Base-by-base conservation (phyloP, 805 yeast genomes). In the Candida easanensis region DNA sequence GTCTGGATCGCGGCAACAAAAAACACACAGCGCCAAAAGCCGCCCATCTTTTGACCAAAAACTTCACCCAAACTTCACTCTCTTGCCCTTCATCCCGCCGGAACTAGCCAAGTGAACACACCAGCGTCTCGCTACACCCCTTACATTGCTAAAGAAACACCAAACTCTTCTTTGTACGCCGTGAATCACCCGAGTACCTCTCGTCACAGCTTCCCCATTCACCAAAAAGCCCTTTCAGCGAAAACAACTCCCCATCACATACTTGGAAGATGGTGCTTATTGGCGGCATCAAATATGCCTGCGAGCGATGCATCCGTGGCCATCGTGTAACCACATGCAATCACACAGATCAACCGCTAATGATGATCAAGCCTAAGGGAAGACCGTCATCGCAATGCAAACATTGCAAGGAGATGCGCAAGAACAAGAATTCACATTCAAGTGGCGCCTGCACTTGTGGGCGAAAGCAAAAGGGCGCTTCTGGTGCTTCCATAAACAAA, bases 351-450 rank as follows among this genome's bases (percentile, higher is more conserved):
- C 88, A 87, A 58, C 95, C 95, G 4, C 69, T 93, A 53, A 83
- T 86, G 61, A 84, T 84, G 86, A 91, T 93, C 62, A 93, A 93
- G 60, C 97, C 96, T 15, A 93, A 93, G 61, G 99, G 99, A 3
- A 73, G 99, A 44, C 99, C 99, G 1, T 81, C 96, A 0, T 82
- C 96, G 2, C 96, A 89, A 58, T 91, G 98, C 58, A 71, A 75
- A 30, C 95, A 86, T 60, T 91, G 96, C 61, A 80, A 88, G 49
- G 88, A 83, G 44, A 76, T 82, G 52, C 69, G 96, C 28, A 82
- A 80, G 57, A 58, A 71, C 48, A 83, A 82, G 53, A 80, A 82
- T 54, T 68, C 79, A 2, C 93, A 86, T 59, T 66, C 74, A 0
- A 56, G 68, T 1, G 77, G 77, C 6, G 63, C 74, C 17, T 88